Evolutionary conservation across 2,329 filamentous ascomycete genomes (phyloP), one percentile per base, ranked within the genome.

Genomic region (Alternaria ventricosa): DNA sequence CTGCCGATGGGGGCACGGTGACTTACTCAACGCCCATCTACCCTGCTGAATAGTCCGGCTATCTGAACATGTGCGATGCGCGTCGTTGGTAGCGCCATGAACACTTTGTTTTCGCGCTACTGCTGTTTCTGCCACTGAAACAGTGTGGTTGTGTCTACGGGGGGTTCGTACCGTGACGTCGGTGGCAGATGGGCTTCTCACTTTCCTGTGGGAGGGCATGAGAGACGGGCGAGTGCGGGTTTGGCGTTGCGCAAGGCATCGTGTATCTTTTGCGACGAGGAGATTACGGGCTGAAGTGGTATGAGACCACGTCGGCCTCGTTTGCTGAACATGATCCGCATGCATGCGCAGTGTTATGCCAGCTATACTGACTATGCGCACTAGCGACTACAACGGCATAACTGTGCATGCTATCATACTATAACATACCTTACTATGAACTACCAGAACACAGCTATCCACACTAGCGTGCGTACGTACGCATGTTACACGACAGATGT

Each of bases 401-500:
- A 51, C 30, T 22, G 27, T 9, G 30, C 27, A 51, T 51, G 2
- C 49, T 51, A 51, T 23, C 5, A 33, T 33, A 33, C 30, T 18
- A n/a, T 27, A 7, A 6, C 8, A 15, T 41, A 0, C 6, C 2
- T 6, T 28, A 0, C 18, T 33, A 22, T 23, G 5, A 11, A 20
- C 20, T 36, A 11, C 3, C 49, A 33, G 0, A 18, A 36, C 20
- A 15, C 5, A 18, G 3, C 25, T 20, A 12, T 30, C 30, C 22
- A 25, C 20, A 25, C 30, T 18, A 36, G 50, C 56, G 60, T 57
- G 63, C 63, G 59, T 61, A 60, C 61, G 49, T 25, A 61, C 47
- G 36, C 51, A 61, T 62, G 65, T 59, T 70, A 43, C 66, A 62
- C 63, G 18, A 49, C 43, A 44, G 36, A 53, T 41, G 65, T 62